These are phyloP conservation scores for Suillus luteus DNA, from an alignment of 768 basidiomycete genomes.

Conservation along the genomic window DNA sequence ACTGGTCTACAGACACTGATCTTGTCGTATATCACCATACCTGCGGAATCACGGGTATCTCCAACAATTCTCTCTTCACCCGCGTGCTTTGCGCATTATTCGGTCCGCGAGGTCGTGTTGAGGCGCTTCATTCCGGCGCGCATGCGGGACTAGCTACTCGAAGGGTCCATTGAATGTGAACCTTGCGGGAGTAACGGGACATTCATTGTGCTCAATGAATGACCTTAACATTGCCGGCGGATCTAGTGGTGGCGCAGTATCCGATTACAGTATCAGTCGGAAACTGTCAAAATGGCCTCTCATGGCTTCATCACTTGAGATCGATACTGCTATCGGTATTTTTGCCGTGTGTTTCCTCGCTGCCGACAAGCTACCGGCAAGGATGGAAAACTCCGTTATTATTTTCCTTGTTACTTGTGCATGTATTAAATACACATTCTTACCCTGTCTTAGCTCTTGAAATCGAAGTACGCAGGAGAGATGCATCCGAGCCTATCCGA, in stretches of 20 bases:
- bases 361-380: neutral
- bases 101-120: slow-evolving; percentile 81
- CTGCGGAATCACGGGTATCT: slow-evolving; percentile 62
- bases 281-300: neutral
- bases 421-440: neutral
- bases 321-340: neutral
- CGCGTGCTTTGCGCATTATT: slow-evolving; percentile 73
- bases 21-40: slow-evolving; percentile 90
- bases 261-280: neutral
- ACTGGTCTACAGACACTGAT: slow-evolving; percentile 70
- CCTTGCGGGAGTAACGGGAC: neutral
- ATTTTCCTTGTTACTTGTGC: neutral
- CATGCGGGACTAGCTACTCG: slow-evolving; percentile 72
- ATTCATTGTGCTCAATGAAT: neutral
- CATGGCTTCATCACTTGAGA: neutral
- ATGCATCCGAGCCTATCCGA: no score
- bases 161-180: neutral
- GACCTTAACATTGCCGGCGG: neutral
- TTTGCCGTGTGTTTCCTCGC: neutral
- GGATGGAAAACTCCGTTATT: neutral
- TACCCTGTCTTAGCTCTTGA: neutral
- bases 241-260: neutral
- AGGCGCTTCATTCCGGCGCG: slow-evolving; percentile 88
- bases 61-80: slow-evolving; percentile 62
- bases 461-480: neutral